Conservation (phyloP, 495 filamentous ascomycete genomes). For the Daldinia concentrica region DNA sequence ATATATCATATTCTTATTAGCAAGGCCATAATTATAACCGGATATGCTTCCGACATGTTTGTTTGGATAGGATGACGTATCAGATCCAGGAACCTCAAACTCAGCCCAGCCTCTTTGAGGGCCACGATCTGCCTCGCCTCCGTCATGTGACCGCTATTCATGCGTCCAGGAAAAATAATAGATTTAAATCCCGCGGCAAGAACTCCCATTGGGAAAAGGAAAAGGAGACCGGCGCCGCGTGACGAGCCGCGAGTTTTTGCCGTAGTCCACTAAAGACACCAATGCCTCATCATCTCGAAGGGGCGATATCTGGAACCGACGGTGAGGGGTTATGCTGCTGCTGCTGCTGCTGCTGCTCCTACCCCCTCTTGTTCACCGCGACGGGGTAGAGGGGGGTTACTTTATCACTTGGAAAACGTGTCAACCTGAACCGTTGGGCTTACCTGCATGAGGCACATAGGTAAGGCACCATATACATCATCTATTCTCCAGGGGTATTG, state of each 20-base stretch:
- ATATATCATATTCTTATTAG: background rate
- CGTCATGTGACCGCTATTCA: constrained; percentile 12
- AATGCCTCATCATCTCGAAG: constrained; percentile 3
- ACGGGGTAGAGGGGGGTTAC: constrained; percentile 20
- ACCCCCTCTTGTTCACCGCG: constrained; percentile 5
- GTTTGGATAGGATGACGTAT: background rate
- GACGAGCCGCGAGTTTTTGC: constrained; percentile 4
- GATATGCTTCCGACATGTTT: background rate
- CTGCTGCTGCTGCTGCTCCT: background rate
- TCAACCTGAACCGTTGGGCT: constrained; percentile 37
- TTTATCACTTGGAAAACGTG: constrained; percentile 32
- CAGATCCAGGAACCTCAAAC: background rate
- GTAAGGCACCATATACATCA: background rate
- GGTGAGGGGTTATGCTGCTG: background rate
- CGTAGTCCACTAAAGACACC: background rate
- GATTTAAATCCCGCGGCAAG: constrained; percentile 9
- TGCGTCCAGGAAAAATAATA: background rate
- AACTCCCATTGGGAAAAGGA: constrained; percentile 27
- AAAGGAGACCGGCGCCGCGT: background rate
- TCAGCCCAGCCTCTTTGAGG: background rate
- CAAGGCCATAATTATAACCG: background rate
- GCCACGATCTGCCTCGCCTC: background rate
- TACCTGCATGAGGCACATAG: constrained; percentile 29
- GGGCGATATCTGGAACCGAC: background rate
- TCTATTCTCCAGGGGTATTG: constrained; percentile 10